Base-by-base conservation (phyloP, 1,284 basidiomycete species). In the Rhodotorula sp. region DNA sequence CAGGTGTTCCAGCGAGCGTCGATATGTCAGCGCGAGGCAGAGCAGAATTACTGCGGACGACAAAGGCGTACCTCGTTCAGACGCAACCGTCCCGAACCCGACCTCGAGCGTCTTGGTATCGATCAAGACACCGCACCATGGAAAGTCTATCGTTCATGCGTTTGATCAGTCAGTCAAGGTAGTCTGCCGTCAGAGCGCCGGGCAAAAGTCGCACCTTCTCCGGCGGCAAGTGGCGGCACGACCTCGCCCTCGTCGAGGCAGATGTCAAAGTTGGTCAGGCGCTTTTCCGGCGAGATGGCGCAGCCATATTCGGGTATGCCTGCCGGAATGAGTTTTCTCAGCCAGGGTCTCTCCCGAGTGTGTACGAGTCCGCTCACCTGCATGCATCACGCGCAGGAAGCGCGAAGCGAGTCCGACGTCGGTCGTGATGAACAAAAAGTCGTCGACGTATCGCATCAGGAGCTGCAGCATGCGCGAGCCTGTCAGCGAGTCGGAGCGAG, bases 221-320 rank as follows among this genome's bases (percentile, higher is more conserved):
- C 62, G 2, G 31, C 59, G 0, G 56, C 26, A 2, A 75, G 52
- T 0, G 73, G 74, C n/a, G 68, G 68, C 1, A 77, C 72, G 23
- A 73, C 34, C n/a, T 72, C 70, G 60, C 57, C 73, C 7, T 69
- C 62, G 18, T 77, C 80, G 66, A 84, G 85, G 12, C 71, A 31
- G 45, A 87, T 84, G 75, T 91, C 88, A 80, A 95, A 95, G 80
- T 93, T 97, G 23, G 89, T 86, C 67, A 97, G 80, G 0, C 92
- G 97, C 83, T 99, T 99, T 59, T 92, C 90, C 58, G 85, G 84
- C 12, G 92, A 89, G 62, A 99, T 90, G 78, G 87, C 90, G 76
- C 94, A 97, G 0, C 97, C 95, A 78, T 97, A 98, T 77, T 93
- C 90, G 1, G 90, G 90, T 76, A 94, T 91, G 1, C 93, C 90